Conservation (phyloP, 1,284 basidiomycete species). For the Earliella scabrosa region DNA sequence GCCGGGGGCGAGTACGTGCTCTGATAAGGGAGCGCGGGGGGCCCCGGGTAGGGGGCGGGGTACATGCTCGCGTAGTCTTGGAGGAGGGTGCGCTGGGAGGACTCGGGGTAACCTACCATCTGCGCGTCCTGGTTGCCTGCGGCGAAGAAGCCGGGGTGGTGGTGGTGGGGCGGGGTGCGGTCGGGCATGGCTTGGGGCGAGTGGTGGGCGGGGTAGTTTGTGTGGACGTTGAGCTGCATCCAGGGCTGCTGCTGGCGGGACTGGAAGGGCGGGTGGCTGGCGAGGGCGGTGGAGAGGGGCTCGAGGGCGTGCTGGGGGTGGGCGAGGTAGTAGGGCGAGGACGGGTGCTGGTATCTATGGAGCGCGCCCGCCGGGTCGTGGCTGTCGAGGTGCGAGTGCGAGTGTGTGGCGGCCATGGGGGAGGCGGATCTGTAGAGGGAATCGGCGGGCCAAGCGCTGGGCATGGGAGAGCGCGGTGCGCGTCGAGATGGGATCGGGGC, state of each 20-base stretch:
- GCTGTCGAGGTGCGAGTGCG: conserved; percentile 26
- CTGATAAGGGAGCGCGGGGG: conserved; percentile 15
- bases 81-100: conserved; percentile 39
- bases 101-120: conserved; percentile 39
- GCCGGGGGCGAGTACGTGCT: conserved; percentile 11
- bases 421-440: conserved; percentile 20
- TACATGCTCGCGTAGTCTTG: conserved; percentile 33
- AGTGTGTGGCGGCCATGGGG: conserved; percentile 25
- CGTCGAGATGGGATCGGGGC: conserved; percentile 3
- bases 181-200: conserved; percentile 23
- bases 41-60: conserved; percentile 23
- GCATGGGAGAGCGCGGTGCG: conserved; percentile 17
- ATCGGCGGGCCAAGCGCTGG: conserved; percentile 21
- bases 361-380: conserved; percentile 21
- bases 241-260: conserved; percentile 30
- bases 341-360: conserved; percentile 30
- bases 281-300: conserved; percentile 25
- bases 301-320: conserved; percentile 25
- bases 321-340: conserved; percentile 27
- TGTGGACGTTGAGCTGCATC: conserved; percentile 28
- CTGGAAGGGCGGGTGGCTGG: conserved; percentile 22
- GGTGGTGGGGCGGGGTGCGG: conserved; percentile 20
- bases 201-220: conserved; percentile 27
- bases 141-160: conserved; percentile 30
- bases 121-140: conserved; percentile 26